These are phyloP conservation scores for Suillus variegatus DNA, from an alignment of 768 basidiomycete genomes.

Conservation along the genomic window DNA sequence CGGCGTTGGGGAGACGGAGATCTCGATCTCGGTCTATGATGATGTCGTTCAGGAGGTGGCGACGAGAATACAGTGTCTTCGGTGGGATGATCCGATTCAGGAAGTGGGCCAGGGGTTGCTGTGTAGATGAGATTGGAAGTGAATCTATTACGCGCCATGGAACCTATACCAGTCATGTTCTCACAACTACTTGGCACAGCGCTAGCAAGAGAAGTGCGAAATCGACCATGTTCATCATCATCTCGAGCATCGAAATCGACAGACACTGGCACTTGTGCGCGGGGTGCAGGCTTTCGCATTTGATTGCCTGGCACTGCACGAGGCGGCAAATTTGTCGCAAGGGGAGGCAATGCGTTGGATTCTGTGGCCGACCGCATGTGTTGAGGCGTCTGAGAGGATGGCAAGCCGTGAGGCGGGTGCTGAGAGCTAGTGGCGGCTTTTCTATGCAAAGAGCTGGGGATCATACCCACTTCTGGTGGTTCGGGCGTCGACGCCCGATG, in stretches of 20 bases:
- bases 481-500: slow-evolving; percentile 35
- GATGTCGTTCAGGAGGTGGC: slow-evolving; percentile 18
- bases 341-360: slow-evolving; percentile 23
- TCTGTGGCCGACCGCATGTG: slow-evolving; percentile 40
- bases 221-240: slow-evolving; percentile 32
- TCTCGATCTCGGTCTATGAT: slow-evolving; percentile 17
- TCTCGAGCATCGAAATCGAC: slow-evolving; percentile 44
- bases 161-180: slow-evolving; percentile 71
- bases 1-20: slow-evolving; percentile 27
- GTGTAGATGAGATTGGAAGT: slow-evolving; percentile 21
- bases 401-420: slow-evolving; percentile 19
- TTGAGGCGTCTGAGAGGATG: slow-evolving; percentile 21
- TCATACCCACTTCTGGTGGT: slow-evolving; percentile 23
- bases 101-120: slow-evolving; percentile 12
- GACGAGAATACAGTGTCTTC: slow-evolving; percentile 18
- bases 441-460: slow-evolving; percentile 32
- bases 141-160: slow-evolving; percentile 30
- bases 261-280: slow-evolving; percentile 63
- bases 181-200: slow-evolving; percentile 51
- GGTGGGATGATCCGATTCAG: slow-evolving; percentile 16
- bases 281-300: slow-evolving; percentile 63
- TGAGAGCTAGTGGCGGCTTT: slow-evolving; percentile 34
- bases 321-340: slow-evolving; percentile 20
- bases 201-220: slow-evolving; percentile 53
- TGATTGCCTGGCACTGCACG: slow-evolving; percentile 36